These are phyloP conservation scores for Quercus agrifolia DNA, from an alignment of 306 rosid species.

Conservation along the genomic window DNA sequence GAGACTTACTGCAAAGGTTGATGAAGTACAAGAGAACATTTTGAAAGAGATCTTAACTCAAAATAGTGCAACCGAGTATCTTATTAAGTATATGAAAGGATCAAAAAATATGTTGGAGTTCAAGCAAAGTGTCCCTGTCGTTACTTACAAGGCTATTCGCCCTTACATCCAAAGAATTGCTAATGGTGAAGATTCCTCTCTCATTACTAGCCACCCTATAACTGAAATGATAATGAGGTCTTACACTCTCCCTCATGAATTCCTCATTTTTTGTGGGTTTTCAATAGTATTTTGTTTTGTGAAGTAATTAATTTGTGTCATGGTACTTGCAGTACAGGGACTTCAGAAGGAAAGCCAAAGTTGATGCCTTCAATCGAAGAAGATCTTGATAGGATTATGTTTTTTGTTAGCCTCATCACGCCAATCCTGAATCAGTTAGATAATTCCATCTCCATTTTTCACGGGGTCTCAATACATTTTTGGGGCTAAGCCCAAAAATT, in stretches of 20 bases:
- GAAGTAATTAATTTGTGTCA: neutral
- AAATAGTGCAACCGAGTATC: slow-evolving; percentile 64
- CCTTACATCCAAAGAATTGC: slow-evolving; percentile 71
- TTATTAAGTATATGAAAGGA: slow-evolving; percentile 53
- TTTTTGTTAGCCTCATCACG: slow-evolving; percentile 72
- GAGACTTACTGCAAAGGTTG: slow-evolving; percentile 61
- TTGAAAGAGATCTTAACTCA: slow-evolving; percentile 58
- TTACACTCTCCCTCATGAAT: neutral
- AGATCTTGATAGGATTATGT: slow-evolving; percentile 84
- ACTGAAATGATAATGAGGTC: slow-evolving; percentile 91
- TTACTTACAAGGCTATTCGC: slow-evolving; percentile 43
- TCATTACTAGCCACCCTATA: slow-evolving; percentile 66
- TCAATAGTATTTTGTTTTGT: neutral
- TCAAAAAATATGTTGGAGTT: slow-evolving; percentile 34
- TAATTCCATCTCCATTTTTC: neutral
- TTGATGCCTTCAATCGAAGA: slow-evolving; percentile 74
- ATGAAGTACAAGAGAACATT: slow-evolving; percentile 59
- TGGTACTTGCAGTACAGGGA: slow-evolving; percentile 74
- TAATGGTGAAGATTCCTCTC: slow-evolving; percentile 81
- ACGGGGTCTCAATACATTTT: too few species aligned
- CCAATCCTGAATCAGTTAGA: slow-evolving; percentile 72
- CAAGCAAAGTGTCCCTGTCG: slow-evolving; percentile 56
- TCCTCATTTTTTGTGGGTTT: neutral
- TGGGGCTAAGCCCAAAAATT: too few species aligned
- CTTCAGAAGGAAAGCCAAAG: slow-evolving; percentile 87